Percentiles rank a stretch among this genome's conserved stretches.
Evolutionary conservation across 768 basidiomycete species (phyloP).

Genomic region (Omphalotus guepiniiformis): DNA sequence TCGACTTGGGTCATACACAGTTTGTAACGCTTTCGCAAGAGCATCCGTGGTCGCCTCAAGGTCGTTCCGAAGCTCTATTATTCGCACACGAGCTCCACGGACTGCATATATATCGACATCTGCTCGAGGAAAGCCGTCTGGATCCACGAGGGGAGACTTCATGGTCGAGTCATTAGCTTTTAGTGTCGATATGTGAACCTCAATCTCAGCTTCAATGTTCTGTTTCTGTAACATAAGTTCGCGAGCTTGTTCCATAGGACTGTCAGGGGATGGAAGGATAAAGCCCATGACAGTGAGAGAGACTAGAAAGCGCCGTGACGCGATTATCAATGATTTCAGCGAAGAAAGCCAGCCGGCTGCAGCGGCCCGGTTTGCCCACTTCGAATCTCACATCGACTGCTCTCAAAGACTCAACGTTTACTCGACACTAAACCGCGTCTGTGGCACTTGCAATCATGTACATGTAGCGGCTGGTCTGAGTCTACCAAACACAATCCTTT

Average conservation of each 20-base stretch:
- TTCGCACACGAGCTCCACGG: conserved; percentile 64
- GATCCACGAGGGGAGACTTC: conserved; percentile 73
- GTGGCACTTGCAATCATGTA: no score
- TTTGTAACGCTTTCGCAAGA: conserved; percentile 65
- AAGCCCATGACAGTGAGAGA: conserved; percentile 34
- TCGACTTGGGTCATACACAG: conserved; percentile 50
- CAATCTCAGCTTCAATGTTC: conserved; percentile 68
- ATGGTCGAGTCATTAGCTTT: conserved; percentile 59
- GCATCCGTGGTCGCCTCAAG: conserved; percentile 57
- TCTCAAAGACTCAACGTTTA: no score
- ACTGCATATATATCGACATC: conserved; percentile 85
- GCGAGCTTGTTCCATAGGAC: conserved; percentile 53
- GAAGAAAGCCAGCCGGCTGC: no score
- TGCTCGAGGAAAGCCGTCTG: conserved; percentile 84
- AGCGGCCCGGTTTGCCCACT: no score
- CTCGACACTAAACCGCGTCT: no score
- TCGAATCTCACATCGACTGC: no score
- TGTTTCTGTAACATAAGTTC: conserved; percentile 67
- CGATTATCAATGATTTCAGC: not conserved
- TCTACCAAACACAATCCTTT: no score
- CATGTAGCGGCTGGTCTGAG: no score
- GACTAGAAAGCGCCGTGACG: not conserved
- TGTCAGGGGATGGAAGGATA: conserved; percentile 39
- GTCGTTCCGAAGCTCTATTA: conserved; percentile 84
- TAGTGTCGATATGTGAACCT: conserved; percentile 57